Evolutionary conservation across 2,329 filamentous ascomycete species (phyloP).

Genomic region (Knoxdaviesia capensis): DNA sequence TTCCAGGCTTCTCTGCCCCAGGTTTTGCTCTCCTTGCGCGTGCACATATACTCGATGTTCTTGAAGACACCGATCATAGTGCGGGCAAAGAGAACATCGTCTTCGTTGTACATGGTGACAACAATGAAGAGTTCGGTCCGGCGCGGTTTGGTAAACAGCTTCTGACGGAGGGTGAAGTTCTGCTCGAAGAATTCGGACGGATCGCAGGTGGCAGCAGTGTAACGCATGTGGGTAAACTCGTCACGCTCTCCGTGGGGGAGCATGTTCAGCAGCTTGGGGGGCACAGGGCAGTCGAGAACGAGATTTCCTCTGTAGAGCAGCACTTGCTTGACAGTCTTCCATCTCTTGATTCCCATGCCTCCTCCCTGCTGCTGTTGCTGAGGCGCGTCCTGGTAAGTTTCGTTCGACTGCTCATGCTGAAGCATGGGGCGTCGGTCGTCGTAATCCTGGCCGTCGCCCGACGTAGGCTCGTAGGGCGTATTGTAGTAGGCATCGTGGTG

Average conservation of each 20-base stretch:
- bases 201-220: slow-evolving; percentile 46
- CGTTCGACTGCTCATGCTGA: slow-evolving; percentile 31
- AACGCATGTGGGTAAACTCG: slow-evolving; percentile 73
- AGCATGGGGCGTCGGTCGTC: slow-evolving; percentile 63
- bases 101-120: slow-evolving; percentile 98
- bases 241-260: slow-evolving; percentile 82
- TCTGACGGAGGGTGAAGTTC: slow-evolving; percentile 81
- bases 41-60: slow-evolving; percentile 97
- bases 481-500: slow-evolving; percentile 81
- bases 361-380: slow-evolving; percentile 16
- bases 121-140: slow-evolving; percentile 94
- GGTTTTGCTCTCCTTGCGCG: slow-evolving; percentile 78
- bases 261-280: slow-evolving; percentile 69
- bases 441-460: slow-evolving; percentile 38
- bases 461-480: slow-evolving; percentile 56
- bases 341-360: slow-evolving; percentile 46
- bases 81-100: slow-evolving; percentile 84
- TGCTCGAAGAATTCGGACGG: slow-evolving; percentile 72
- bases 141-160: slow-evolving; percentile 75
- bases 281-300: slow-evolving; percentile 89
- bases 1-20: slow-evolving; percentile 99
- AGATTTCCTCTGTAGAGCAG: slow-evolving; percentile 90
- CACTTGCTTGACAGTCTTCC: slow-evolving; percentile 99
- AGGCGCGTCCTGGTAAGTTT: slow-evolving; percentile 22
- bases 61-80: slow-evolving; percentile 97